Conservation (phyloP, 1,284 basidiomycete genomes). For the Tylopilus sp. region DNA sequence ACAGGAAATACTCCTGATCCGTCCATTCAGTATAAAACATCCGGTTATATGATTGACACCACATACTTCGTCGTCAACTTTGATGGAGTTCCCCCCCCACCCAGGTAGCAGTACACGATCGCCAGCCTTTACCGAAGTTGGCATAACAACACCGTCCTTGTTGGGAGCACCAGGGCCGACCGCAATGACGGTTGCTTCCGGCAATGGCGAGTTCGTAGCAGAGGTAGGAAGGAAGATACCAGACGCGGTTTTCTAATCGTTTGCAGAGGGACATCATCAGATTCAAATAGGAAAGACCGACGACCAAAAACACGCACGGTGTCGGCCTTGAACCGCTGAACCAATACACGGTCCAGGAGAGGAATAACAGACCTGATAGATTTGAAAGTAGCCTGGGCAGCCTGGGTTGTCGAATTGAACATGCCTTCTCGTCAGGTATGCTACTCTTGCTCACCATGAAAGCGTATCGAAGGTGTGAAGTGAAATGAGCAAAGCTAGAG, state of each 20-base stretch:
- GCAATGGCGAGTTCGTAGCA: constrained; percentile 76
- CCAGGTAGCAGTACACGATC: constrained; percentile 92
- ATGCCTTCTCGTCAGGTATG: neutral
- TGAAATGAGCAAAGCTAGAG: constrained; percentile 25
- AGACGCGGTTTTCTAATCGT: constrained; percentile 80
- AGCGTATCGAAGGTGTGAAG: constrained; percentile 5
- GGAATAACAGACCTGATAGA: constrained; percentile 90
- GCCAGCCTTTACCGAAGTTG: constrained; percentile 78
- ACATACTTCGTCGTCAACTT: constrained; percentile 93
- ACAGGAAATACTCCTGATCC: constrained; percentile 81
- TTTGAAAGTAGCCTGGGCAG: constrained; percentile 84
- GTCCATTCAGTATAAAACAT: constrained; percentile 1
- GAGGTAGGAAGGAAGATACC: constrained; percentile 94
- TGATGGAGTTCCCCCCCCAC: constrained; percentile 95
- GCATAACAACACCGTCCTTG: constrained; percentile 79
- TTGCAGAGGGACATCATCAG: neutral
- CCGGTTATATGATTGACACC: neutral
- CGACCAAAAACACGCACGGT: constrained; percentile 51
- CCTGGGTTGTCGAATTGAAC: constrained; percentile 35
- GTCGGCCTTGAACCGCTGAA: constrained; percentile 95
- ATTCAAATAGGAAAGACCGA: neutral
- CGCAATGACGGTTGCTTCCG: constrained; percentile 95
- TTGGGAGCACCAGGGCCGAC: constrained; percentile 89
- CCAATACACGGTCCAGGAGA: constrained; percentile 92
- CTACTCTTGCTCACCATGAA: constrained; percentile 25